Evolutionary conservation across 2,329 filamentous ascomycete species (phyloP), one percentile per base, ranked within the genome.

Genomic region (Talaromyces amestolkiae): DNA sequence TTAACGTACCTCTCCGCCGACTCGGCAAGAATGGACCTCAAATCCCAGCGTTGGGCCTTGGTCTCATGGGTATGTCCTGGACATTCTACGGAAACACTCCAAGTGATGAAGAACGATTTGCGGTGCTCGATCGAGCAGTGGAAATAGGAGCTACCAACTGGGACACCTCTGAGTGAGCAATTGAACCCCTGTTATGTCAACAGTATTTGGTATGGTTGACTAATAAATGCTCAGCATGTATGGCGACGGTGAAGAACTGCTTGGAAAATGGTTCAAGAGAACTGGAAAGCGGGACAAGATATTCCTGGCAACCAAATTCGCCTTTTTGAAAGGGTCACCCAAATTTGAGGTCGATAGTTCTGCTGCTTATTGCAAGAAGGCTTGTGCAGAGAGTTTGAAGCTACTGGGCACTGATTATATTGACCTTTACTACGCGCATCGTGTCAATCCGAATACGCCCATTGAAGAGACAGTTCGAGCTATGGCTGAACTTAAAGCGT

Each of bases 301-400:
- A 67, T 84, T 86, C 70, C 74, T 86, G 0, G 81, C 81, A 1
- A 84, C 82, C 13, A 86, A 86, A 66, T 85, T 84, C 66, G 83
- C 75, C 17, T 66, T 75, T 74, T 68, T 59, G 6, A 15, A 58
- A 63, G 1, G 49, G 65, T 8, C 61, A 68, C 45, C 66, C 62
- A 1, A 66, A 65, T 65, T 62, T 9, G 67, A 68, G 11, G 68
- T 79, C 17, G 70, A 80, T 64, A 78, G 74, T 35, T 77, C 74
- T 4, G 75, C 77, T 0, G 80, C 35, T 11, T 61, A 65, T 35
- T 54, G 45, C 63, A 65, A 61, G 37, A 27, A 79, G 56, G 76
- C 79, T 1, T 81, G 80, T 49, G 77, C 78, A 8, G 74, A 74
- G 63, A 81, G 77, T 41, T 71, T 84, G 47, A 69, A 72, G 65